Conservation (phyloP, 768 basidiomycete genomes). For the Harrya chromipes region DNA sequence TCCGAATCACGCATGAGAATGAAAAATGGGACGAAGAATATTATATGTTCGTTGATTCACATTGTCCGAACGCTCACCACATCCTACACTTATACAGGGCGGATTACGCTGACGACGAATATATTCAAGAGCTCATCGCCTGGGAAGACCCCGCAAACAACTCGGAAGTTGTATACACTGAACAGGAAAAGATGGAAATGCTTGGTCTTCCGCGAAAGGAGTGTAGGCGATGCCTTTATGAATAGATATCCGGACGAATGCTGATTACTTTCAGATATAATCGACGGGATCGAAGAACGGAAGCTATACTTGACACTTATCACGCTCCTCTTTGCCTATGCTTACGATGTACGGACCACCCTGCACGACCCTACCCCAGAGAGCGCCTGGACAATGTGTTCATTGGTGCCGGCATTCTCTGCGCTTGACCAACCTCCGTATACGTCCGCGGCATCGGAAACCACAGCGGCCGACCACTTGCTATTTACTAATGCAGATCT, state of each 20-base stretch:
- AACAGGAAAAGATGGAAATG: slow-evolving; percentile 68
- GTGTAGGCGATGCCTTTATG: slow-evolving; percentile 35
- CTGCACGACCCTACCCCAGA: slow-evolving; percentile 81
- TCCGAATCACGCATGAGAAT: slow-evolving; percentile 61
- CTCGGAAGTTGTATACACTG: slow-evolving; percentile 53
- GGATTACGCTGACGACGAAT: slow-evolving; percentile 74
- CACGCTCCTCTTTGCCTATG: slow-evolving; percentile 73
- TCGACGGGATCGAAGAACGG: slow-evolving; percentile 52
- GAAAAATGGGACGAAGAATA: slow-evolving; percentile 81
- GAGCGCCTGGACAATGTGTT: slow-evolving; percentile 83
- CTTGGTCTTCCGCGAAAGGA: slow-evolving; percentile 52
- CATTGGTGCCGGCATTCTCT: slow-evolving; percentile 74
- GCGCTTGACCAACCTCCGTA: slow-evolving; percentile 74
- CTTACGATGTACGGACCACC: slow-evolving; percentile 77
- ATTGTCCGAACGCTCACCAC: neutral
- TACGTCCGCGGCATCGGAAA: slow-evolving; percentile 14
- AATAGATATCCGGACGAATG: neutral
- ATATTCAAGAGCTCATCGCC: slow-evolving; percentile 64
- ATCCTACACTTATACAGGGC: slow-evolving; percentile 48
- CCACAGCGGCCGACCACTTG: slow-evolving; percentile 1
- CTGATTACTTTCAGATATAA: slow-evolving; percentile 50
- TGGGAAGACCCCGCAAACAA: slow-evolving; percentile 59
- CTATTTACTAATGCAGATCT: slow-evolving; percentile 46
- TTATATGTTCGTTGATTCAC: slow-evolving; percentile 60
- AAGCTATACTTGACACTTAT: slow-evolving; percentile 66